These are phyloP conservation scores for Linnemannia schmuckeri DNA, from an alignment of 192 early-diverging fungal species.

Conservation along the genomic window DNA sequence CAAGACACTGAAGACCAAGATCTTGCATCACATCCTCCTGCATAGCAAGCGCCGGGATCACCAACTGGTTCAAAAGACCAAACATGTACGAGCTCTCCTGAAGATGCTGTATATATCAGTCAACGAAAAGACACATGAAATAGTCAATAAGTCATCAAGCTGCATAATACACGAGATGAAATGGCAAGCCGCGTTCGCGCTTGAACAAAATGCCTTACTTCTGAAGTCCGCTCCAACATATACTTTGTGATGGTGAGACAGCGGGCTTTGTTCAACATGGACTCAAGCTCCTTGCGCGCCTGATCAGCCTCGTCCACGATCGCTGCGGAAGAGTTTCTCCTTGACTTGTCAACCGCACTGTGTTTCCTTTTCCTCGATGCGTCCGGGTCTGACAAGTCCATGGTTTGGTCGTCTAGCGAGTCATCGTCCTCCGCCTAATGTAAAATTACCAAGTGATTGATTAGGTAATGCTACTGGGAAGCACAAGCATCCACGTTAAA, in stretches of 20 bases:
- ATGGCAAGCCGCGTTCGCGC: neutral
- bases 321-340: slow-evolving; percentile 21
- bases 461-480: neutral
- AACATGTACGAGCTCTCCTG: slow-evolving; percentile 80
- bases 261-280: slow-evolving; percentile 69
- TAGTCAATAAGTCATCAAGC: neutral
- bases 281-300: slow-evolving; percentile 60
- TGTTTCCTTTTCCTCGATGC: slow-evolving; percentile 56
- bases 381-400: slow-evolving; percentile 37
- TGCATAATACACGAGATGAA: neutral
- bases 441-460: neutral
- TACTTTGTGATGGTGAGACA: slow-evolving; percentile 78
- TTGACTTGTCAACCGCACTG: slow-evolving; percentile 44
- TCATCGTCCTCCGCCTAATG: slow-evolving; percentile 41
- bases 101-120: slow-evolving; percentile 56
- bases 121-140: neutral
- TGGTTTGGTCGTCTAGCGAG: slow-evolving; percentile 39
- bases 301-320: slow-evolving; percentile 43
- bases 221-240: slow-evolving; percentile 76
- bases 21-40: slow-evolving; percentile 77
- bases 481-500: neutral
- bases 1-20: slow-evolving; percentile 86
- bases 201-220: slow-evolving; percentile 54
- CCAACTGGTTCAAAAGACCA: slow-evolving; percentile 78
- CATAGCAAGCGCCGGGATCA: slow-evolving; percentile 80